Evolutionary conservation across 768 basidiomycete species (phyloP), one percentile per base, ranked within the genome.

Genomic region (Lactifluus subvellereus): DNA sequence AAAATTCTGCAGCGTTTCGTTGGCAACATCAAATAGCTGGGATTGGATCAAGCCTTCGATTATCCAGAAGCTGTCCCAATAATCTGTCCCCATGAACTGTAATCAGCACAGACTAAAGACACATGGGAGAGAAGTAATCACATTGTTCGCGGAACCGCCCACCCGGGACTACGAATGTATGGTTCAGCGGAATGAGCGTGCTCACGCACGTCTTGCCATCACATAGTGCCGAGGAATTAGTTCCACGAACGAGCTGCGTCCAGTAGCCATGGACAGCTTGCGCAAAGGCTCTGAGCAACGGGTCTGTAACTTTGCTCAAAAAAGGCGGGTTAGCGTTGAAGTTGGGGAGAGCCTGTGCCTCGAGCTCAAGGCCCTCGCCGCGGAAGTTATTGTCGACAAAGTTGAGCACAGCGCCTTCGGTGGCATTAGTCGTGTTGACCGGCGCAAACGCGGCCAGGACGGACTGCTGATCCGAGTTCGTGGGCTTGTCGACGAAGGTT

Each of bases 121-220:
- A 50, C 8, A n/a, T 32, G 20, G 13, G 14, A 6, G 53, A 54
- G 49, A 60, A 57, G 75, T 74, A 79, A 85, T 76, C 78, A 80
- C 91, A 93, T 70, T 89, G 88, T 72, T 92, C 90, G 67, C 89
- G 79, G 74, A 94, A 97, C 6, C 94, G 83, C 49, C 82, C 81
- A 70, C 94, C 94, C 6, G 95, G 94, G 42, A 97, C 82, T 27
- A 95, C 89, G 69, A 97, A 92, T 0, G 90, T 93, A 70, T 95
- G 83, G 70, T 97, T 97, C 53, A 97, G 77, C 2, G 94, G 93
- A 66, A 97, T 94, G 53, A 97, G 76, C 0, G 88, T 80, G 72
- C 91, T 89, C 73, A 92, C 89, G 72, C 94, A 98, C 33, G 72
- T 61, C 18, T 77, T 79, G 20, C 75, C 78, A 50, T 73, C 69